A percentile compares a stretch with the other conserved stretches of the same genome.
Conservation (phyloP, 2,329 filamentous ascomycete species). For the Fusarium falciforme region DNA sequence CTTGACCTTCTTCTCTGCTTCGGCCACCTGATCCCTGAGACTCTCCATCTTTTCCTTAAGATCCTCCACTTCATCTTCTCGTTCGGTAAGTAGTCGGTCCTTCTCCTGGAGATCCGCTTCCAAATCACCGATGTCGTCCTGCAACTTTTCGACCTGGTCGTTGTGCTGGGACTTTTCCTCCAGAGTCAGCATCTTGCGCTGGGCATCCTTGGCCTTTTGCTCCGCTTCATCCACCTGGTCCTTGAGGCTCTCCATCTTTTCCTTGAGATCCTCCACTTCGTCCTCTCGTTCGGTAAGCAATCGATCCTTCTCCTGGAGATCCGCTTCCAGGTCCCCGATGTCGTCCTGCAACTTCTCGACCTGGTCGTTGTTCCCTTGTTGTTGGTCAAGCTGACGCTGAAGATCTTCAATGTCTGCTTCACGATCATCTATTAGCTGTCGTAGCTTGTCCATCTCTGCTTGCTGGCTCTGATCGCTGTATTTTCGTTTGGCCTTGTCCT, state of each 20-base stretch:
- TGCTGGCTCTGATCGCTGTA: slow-evolving; percentile 78
- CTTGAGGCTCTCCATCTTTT: slow-evolving; percentile 69
- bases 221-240: slow-evolving; percentile 64
- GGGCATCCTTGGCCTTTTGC: slow-evolving; percentile 68
- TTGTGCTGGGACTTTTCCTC: slow-evolving; percentile 66
- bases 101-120: slow-evolving; percentile 76
- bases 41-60: slow-evolving; percentile 57
- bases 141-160: slow-evolving; percentile 57
- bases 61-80: slow-evolving; percentile 39
- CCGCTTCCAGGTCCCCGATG: slow-evolving; percentile 79
- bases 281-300: slow-evolving; percentile 80
- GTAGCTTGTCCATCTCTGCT: slow-evolving; percentile 68
- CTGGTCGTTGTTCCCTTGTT: slow-evolving; percentile 67
- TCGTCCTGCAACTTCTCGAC: slow-evolving; percentile 77
- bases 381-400: slow-evolving; percentile 67
- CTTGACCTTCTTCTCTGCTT: slow-evolving; percentile 67
- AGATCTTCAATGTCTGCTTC: slow-evolving; percentile 72
- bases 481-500: slow-evolving; percentile 82
- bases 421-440: slow-evolving; percentile 66
- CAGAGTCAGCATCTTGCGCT: slow-evolving; percentile 63
- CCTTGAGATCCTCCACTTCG: slow-evolving; percentile 75
- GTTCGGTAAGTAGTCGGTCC: slow-evolving; percentile 77
- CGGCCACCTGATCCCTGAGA: slow-evolving; percentile 65
- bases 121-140: slow-evolving; percentile 57
- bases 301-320: slow-evolving; percentile 80